phyloP scores from a whole-genome alignment of 495 filamentous ascomycete genomes.

The Amorphotheca resinae region DNA sequence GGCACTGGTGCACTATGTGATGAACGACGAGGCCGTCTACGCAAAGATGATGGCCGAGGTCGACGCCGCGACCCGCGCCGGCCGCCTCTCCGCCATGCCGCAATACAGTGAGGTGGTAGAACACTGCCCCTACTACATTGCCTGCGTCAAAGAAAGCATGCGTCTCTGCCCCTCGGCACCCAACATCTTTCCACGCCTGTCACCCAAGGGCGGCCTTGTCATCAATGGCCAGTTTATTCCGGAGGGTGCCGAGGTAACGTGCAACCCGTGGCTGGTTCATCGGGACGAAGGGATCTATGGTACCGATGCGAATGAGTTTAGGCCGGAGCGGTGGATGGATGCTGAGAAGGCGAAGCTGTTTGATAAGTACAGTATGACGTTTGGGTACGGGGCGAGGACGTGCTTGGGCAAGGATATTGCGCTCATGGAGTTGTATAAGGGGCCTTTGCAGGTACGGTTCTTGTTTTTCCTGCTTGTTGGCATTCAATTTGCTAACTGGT shows the following conservation, averaged over 20 bases:
- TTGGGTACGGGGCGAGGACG: slow-evolving; percentile 40
- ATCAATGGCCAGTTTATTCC: slow-evolving; percentile 40
- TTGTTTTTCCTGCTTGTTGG: neutral
- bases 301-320: slow-evolving; percentile 29
- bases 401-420: slow-evolving; percentile 45
- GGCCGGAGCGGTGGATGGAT: slow-evolving; percentile 31
- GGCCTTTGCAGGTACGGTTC: slow-evolving; percentile 35
- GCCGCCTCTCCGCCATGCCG: slow-evolving; percentile 23
- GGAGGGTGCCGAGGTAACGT: slow-evolving; percentile 39
- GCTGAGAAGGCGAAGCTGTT: slow-evolving; percentile 30
- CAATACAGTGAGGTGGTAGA: slow-evolving; percentile 23
- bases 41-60: slow-evolving; percentile 45
- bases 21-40: slow-evolving; percentile 35
- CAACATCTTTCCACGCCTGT: slow-evolving; percentile 34
- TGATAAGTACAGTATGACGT: slow-evolving; percentile 40
- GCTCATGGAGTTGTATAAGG: slow-evolving; percentile 45
- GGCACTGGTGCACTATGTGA: slow-evolving; percentile 39
- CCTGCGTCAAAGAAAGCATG: slow-evolving; percentile 34
- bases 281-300: slow-evolving; percentile 39
- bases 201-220: slow-evolving; percentile 34
- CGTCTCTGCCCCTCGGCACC: slow-evolving; percentile 32
- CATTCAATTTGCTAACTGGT: neutral
- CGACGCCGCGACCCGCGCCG: slow-evolving; percentile 25
- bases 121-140: slow-evolving; percentile 27
- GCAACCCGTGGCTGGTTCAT: slow-evolving; percentile 42